Base-by-base conservation (phyloP, 2,329 filamentous ascomycete species). In the Graphilbum ipis-grandicollis region DNA sequence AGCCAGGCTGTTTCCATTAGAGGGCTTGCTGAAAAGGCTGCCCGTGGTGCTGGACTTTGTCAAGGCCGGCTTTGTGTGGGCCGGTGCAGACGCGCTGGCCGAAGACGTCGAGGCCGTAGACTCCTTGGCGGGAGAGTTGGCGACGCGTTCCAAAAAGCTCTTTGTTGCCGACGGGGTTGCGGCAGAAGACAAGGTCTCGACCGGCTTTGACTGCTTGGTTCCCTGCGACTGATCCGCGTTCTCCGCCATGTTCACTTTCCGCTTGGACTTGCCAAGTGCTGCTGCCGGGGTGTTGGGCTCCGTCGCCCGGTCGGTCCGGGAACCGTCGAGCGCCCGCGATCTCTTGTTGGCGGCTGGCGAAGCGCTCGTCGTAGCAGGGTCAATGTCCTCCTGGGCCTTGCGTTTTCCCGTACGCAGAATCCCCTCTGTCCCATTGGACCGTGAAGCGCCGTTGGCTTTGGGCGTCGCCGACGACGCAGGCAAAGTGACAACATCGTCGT, bases 61-160 rank as follows among this genome's bases (percentile, higher is more conserved):
- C n/a, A 31, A 13, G 5, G 26, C 14, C 5, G 26, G 5, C 14
- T 28, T 28, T n/a, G n/a, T n/a, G n/a, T n/a, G n/a, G 12, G 23
- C 23, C 23, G 23, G 8, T 8, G 8, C 23, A 25, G 12, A 25
- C 23, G 23, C 12, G 23, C 8, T 12, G 8, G 23, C 48, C 9
- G 59, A 57, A 1, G 50, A 49, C 39, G 46, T 59, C 9, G 54
- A 46, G 8, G 47, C 38, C 12, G 41, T 50, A 19, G 56, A 46
- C 23, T 54, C 50, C 15, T 51, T 52, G 17, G 55, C 53, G 3
- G 62, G 48, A 39, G 65, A 68, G 50, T 70, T 70, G 38, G 67
- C 61, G 41, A 71, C 65, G 48, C 62, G 67, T 45, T 71, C 70
- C 33, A 75, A 70, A 18, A 71, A 56, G 12, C 65, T 61, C 43